These are phyloP conservation scores for Delonix regia DNA, from an alignment of 306 rosid species.

Conservation along the genomic window DNA sequence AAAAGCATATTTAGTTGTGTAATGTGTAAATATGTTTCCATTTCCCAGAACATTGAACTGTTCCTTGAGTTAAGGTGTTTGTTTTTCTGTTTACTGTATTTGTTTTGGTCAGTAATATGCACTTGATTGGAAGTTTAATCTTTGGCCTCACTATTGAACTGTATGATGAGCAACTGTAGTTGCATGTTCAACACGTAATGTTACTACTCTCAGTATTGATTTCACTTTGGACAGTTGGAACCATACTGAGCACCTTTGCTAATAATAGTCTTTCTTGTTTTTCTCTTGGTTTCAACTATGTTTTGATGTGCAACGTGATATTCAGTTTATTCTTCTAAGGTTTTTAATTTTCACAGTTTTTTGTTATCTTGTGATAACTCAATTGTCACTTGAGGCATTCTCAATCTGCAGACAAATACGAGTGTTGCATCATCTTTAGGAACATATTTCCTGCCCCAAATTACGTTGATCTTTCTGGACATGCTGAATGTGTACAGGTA, in stretches of 20 bases:
- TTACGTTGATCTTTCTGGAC: constrained; percentile 87
- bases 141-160: neutral
- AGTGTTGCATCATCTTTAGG: constrained; percentile 91
- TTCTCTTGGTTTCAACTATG: neutral
- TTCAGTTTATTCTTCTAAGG: neutral
- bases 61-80: neutral
- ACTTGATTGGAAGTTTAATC: neutral
- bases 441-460: constrained; percentile 90
- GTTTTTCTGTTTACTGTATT: neutral
- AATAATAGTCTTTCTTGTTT: neutral
- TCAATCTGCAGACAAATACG: constrained; percentile 80
- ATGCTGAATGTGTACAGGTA: constrained; percentile 99
- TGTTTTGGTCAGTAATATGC: neutral
- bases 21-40: neutral
- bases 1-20: no score
- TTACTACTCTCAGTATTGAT: neutral
- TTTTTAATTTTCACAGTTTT: neutral
- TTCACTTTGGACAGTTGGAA: neutral
- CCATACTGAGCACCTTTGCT: neutral
- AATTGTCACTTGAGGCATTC: constrained; percentile 29
- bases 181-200: neutral
- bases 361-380: neutral
- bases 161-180: neutral
- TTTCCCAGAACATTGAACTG: neutral
- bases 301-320: constrained; percentile 8